Conservation (phyloP, 2,329 filamentous ascomycete species). For the Dothidotthia symphoricarpi region DNA sequence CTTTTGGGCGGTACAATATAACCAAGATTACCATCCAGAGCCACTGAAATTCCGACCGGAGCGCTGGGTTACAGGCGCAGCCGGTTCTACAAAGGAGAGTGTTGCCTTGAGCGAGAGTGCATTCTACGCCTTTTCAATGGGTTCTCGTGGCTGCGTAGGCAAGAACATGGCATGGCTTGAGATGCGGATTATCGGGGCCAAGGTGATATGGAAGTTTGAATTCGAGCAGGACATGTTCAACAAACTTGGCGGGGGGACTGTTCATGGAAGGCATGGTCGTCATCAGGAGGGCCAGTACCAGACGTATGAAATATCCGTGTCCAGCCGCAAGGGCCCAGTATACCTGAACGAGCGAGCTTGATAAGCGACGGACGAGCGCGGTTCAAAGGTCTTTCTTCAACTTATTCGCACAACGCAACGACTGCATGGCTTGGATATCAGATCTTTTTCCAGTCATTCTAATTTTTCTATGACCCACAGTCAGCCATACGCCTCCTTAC, state of each 20-base stretch:
- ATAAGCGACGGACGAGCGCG: too few species aligned
- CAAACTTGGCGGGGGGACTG: conserved; percentile 24
- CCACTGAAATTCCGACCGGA: conserved; percentile 17
- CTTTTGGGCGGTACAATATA: conserved; percentile 17
- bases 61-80: conserved; percentile 18
- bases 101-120: conserved; percentile 15
- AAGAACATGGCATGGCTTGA: conserved; percentile 30
- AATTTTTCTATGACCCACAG: too few species aligned
- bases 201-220: conserved; percentile 27
- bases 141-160: conserved; percentile 27
- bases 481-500: too few species aligned
- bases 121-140: conserved; percentile 23
- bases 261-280: conserved; percentile 15
- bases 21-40: conserved; percentile 17
- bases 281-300: conserved; percentile 25
- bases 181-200: conserved; percentile 23
- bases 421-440: too few species aligned
- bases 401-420: too few species aligned
- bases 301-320: conserved; percentile 30
- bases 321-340: conserved; percentile 35
- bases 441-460: too few species aligned
- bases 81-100: conserved; percentile 8
- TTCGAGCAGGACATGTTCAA: conserved; percentile 17
- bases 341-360: conserved; percentile 18
- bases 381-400: too few species aligned